Evolutionary conservation across 1,284 basidiomycete species (phyloP).

Genomic region (Ceratobasidium sp.): DNA sequence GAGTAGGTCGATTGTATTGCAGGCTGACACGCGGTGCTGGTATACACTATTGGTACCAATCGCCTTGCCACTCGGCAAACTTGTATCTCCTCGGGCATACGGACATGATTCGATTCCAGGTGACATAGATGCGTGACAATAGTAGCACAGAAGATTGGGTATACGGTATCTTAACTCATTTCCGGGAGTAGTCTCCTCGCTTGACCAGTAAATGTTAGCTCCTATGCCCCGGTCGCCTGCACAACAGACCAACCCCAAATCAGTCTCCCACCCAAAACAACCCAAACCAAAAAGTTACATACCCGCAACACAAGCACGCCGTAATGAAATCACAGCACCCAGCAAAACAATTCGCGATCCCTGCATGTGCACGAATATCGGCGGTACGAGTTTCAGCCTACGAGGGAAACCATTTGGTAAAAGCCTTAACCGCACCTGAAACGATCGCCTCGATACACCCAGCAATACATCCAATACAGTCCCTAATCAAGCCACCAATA

Average conservation of each 20-base stretch:
- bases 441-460: conserved; percentile 29
- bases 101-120: no score
- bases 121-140: no score
- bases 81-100: no score
- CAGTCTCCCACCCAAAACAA: background rate
- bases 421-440: conserved; percentile 23
- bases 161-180: background rate
- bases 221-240: conserved; percentile 2
- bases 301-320: conserved; percentile 27
- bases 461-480: conserved; percentile 23
- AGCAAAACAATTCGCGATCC: conserved; percentile 2
- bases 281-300: background rate
- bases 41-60: no score
- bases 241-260: background rate
- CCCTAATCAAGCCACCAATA: conserved; percentile 25
- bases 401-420: no score
- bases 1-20: no score
- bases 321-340: conserved; percentile 19
- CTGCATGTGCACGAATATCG: background rate
- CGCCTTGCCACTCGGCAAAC: no score
- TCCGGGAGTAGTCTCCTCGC: background rate
- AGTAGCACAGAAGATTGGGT: background rate
- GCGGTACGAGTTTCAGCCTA: no score
- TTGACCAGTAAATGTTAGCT: background rate
- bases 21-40: no score